Base-by-base conservation (phyloP, 352 stramenopile genomes). In the Globisporangium paddicum region DNA sequence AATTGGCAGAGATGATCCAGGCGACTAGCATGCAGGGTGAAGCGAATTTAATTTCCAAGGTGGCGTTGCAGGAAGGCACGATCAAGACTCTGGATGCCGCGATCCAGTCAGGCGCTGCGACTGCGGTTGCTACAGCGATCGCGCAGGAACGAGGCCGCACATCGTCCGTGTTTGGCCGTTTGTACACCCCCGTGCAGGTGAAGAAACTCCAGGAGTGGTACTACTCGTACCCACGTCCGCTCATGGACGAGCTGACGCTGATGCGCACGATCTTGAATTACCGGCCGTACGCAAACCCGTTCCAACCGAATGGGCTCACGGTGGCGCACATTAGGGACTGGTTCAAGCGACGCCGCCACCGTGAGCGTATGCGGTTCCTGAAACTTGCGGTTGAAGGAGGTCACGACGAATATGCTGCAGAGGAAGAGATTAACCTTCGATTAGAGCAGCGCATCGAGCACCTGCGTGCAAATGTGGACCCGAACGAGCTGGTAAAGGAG, bases 131-230 rank as follows among this genome's bases (percentile, higher is more conserved):
- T 11, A 76, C 75, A 2, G 80, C 84, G 7, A 90, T 94, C 45
- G 76, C 84, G 0, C 84, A 93, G 62, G 79, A 90, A 44, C 71
- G 81, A 38, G 80, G 79, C 13, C 79, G 71, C 38, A 67, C 70
- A 16, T 80, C 75, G 16, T 79, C 74, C 19, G 73, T 72, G 1
- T 83, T 82, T 53, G 75, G 75, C 2, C 66, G 70, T 1, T 48
- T 88, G 13, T 88, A 86, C 41, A 77, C 86, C 53, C 74, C 79
- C 1, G 35, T 89, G 42, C 84, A 94, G 52, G 68, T 86, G 37
- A 80, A 88, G 51, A 94, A 92, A 60, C 64, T 94, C 23, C 80
- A 94, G 60, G 78, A 88, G 64, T 94, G 84, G 84, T 94, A 92
- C 66, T 86, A 89, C 54, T 72, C 67, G 62, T 94, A 94, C 64